Evolutionary conservation across 306 rosid species (phyloP), one percentile per base, ranked within the genome.

Genomic region (Quercus alba): DNA sequence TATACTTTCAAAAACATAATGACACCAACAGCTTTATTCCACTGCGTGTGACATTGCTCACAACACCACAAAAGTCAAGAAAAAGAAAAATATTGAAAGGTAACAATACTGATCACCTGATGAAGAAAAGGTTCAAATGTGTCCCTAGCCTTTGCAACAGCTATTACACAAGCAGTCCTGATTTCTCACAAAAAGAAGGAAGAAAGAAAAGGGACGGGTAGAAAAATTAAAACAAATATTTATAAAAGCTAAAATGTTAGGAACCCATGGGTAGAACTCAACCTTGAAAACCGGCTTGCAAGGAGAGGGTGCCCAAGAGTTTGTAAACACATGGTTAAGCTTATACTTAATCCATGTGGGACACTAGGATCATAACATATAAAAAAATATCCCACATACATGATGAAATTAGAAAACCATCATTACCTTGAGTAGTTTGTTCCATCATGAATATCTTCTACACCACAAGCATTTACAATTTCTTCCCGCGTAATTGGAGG

Each of bases 131-230:
- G 99, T 88, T 95, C 98, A 83, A 95, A 93, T 56, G 99, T 87
- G 86, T 93, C 99, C 72, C 90, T 95, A 73, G 99, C 99, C 89
- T 89, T 95, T 33, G 97, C 98, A 82, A 95, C 97, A 73, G 99
- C 99, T 82, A 95, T 95, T 73, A 95, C 99, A 84, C 98, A 95
- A 33, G 99, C 99, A 72, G 98, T 91, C 92, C 99, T 95, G 90
- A 74, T 84, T 84, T 55, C 38, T 74, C 80, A 56, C 59, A 82
- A 19, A 68, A 69, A 54, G 66, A 51, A 52, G n/a, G 18, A 58
- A 61, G 55, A 23, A 5, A 31, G n/a, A 1, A 75, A 73, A 11
- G 59, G 14, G 57, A 73, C 73, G 74, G 73, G 6, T 31, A 46
- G 61, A 30, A 13, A 76, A 70, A 20, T 23, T 49, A 44, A 55